Evolutionary conservation across 2,329 filamentous ascomycete species (phyloP), one percentile per base, ranked within the genome.

Genomic region (Orbilia blumenaviensis): DNA sequence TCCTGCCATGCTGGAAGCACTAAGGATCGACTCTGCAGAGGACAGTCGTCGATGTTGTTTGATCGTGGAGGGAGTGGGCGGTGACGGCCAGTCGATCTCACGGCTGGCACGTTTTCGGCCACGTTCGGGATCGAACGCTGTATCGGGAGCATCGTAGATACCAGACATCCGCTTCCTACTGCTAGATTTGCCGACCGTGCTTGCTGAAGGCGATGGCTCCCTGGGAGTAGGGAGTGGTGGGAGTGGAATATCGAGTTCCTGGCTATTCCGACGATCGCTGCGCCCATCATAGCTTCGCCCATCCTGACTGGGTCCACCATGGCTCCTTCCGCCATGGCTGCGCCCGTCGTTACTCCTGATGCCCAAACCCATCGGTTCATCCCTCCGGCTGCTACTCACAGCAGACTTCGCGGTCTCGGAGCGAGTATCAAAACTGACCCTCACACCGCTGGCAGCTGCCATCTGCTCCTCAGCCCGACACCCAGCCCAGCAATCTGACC

Each of bases 401-500:
- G 46, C 41, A 8, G 66, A 29, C 38, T 46, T 58, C 5, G 48
- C 42, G 12, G 46, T 73, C 46, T 66, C 67, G 18, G 66, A 69
- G 10, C 63, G 29, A 10, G 66, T 68, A 42, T 69, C 74, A 14
- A 68, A 62, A 46, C 74, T 73, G 41, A 64, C 36, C 6, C 62
- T 62, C 9, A 46, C 42, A 9, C 54, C 71, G n/a, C 66, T 61
- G 18, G 52, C 32, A 12, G 41, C 10, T 14, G 62, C 52, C 36
- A 66, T 62, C 41, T 64, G 38, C 27, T 80, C 78, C 38, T 80
- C 80, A 9, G 78, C 77, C 61, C 78, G 69, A 50, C 80, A 80
- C 1, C 80, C 80, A 14, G 66, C 77, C 79, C 79, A 80, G 56
- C 80, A 80, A 21, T 79, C 78, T 16, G 71, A 78, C 79, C 79